phyloP scores from a whole-genome alignment of 148 eudicot genomes.

The Rhododendron griersonianum region DNA sequence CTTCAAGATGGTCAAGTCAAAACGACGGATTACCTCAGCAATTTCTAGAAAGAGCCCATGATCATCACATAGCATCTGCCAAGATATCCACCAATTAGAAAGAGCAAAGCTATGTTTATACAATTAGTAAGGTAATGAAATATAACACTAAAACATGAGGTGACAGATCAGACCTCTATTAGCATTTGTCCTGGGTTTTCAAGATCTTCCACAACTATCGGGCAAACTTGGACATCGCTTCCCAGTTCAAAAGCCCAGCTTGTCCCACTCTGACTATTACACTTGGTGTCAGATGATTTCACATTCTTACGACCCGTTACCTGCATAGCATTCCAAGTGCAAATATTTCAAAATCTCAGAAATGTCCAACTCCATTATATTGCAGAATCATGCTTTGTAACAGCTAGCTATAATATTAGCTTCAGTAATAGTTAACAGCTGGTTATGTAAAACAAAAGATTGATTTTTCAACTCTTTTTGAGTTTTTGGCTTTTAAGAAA shows the following conservation, averaged over 20 bases:
- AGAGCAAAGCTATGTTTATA: neutral
- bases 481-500: neutral
- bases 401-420: neutral
- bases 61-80: conserved; percentile 67
- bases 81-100: neutral
- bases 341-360: neutral
- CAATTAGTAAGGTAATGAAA: neutral
- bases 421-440: neutral
- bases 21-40: conserved; percentile 59
- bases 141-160: neutral
- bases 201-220: conserved; percentile 74
- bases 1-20: conserved; percentile 59
- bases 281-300: conserved; percentile 18
- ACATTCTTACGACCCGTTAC: conserved; percentile 12
- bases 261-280: conserved; percentile 17
- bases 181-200: conserved; percentile 67
- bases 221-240: conserved; percentile 46
- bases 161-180: conserved; percentile 53
- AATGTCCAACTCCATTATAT: neutral
- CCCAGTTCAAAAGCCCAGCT: conserved; percentile 48
- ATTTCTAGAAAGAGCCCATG: conserved; percentile 68
- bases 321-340: conserved; percentile 10
- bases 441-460: neutral
- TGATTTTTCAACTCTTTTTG: neutral
- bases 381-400: neutral